phyloP scores from a whole-genome alignment of 441 rosid species.

The Macaranga tanarius region DNA sequence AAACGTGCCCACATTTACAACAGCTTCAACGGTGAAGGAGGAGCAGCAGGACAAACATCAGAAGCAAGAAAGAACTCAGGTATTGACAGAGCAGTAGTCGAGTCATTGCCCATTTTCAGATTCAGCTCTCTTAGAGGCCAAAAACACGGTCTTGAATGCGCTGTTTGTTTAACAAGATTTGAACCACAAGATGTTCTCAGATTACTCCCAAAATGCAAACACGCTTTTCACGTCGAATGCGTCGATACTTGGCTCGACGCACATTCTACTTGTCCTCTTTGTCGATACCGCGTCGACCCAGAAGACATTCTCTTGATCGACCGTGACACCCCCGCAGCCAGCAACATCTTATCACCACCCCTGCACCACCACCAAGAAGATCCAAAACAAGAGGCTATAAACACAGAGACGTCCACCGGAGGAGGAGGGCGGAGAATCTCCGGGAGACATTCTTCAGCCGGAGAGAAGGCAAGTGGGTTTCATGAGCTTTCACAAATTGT shows the following conservation, averaged over 20 bases:
- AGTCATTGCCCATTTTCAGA: constrained; percentile 79
- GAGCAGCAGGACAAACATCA: neutral
- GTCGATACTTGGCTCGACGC: constrained; percentile 99
- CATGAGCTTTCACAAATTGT: constrained; percentile 14
- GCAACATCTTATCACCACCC: constrained; percentile 15
- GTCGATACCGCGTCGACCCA: constrained; percentile 84
- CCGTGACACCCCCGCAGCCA: constrained; percentile 14
- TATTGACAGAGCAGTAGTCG: constrained; percentile 63
- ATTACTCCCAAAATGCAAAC: constrained; percentile 80
- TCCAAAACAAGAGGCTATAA: no score
- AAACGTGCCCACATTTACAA: constrained; percentile 26
- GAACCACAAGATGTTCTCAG: constrained; percentile 58
- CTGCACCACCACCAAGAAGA: neutral
- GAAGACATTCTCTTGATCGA: constrained; percentile 71
- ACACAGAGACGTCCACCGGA: no score
- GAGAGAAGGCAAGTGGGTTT: constrained; percentile 36
- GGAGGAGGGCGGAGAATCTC: constrained; percentile 39
- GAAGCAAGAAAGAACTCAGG: constrained; percentile 65
- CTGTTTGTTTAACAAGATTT: constrained; percentile 68
- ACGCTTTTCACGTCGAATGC: constrained; percentile 90
- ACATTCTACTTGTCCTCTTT: constrained; percentile 91
- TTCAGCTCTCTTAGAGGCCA: constrained; percentile 68
- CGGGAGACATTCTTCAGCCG: constrained; percentile 84
- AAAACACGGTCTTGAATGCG: constrained; percentile 80
- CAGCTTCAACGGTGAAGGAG: neutral